These are phyloP conservation scores for Diaporthe eres DNA, from an alignment of 2,329 filamentous ascomycete genomes.

Conservation along the genomic window DNA sequence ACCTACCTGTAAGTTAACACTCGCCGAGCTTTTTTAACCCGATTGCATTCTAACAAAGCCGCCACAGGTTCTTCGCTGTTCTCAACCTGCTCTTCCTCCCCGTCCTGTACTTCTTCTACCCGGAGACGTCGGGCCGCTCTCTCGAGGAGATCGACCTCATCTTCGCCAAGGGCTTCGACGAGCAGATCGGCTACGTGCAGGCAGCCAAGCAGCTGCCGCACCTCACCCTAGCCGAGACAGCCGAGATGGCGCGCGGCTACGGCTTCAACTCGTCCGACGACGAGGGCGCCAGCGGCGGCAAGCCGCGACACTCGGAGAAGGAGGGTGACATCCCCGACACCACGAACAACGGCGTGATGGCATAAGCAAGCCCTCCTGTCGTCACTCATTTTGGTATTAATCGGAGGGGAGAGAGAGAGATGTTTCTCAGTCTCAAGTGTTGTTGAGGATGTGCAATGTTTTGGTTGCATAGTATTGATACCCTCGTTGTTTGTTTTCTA, in stretches of 20 bases:
- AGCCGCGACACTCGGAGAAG: constrained; percentile 36
- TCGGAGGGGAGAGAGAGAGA: neutral
- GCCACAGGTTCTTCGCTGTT: constrained; percentile 61
- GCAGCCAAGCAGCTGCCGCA: constrained; percentile 38
- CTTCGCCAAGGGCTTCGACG: constrained; percentile 45
- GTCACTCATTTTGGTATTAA: neutral
- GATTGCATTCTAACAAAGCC: no score
- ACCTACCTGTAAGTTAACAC: constrained; percentile 38
- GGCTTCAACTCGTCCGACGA: constrained; percentile 41
- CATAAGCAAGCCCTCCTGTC: constrained; percentile 7
- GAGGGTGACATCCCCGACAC: constrained; percentile 28
- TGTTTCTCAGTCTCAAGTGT: neutral
- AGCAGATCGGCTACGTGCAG: constrained; percentile 38
- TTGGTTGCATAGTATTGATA: constrained; percentile 32
- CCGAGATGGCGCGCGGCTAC: constrained; percentile 40
- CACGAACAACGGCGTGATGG: constrained; percentile 39
- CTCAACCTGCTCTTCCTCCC: constrained; percentile 68
- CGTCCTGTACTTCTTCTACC: constrained; percentile 64
- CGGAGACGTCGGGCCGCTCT: constrained; percentile 61
- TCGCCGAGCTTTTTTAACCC: fast-evolving
- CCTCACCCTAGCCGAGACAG: constrained; percentile 35
- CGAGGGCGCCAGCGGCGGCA: constrained; percentile 25
- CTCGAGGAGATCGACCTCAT: constrained; percentile 73
- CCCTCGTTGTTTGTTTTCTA: constrained; percentile 33
- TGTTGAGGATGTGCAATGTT: constrained; percentile 9